These are phyloP conservation scores for Alternaria consortialis DNA, from an alignment of 2,329 filamentous ascomycete genomes.

Conservation along the genomic window DNA sequence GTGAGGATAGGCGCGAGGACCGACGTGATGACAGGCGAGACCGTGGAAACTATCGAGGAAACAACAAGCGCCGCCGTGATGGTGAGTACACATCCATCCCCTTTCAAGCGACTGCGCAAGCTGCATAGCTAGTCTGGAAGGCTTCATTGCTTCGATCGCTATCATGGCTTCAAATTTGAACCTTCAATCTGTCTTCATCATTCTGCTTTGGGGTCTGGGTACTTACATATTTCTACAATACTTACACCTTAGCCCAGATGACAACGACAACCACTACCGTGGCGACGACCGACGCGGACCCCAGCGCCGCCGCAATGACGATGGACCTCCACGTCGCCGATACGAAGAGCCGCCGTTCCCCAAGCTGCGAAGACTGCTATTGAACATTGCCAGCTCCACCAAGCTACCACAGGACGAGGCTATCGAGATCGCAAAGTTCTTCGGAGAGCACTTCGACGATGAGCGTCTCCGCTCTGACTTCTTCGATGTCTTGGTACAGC, in stretches of 20 bases:
- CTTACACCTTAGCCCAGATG: conserved; percentile 31
- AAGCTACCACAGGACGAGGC: conserved; percentile 50
- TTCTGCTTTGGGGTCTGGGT: not conserved
- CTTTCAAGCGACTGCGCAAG: not conserved
- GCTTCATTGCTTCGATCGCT: not conserved
- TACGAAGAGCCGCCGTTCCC: conserved; percentile 47
- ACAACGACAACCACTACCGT: conserved; percentile 36
- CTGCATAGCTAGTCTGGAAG: not conserved
- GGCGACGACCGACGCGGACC: conserved; percentile 44
- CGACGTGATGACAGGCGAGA: conserved; percentile 37
- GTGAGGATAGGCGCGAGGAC: conserved; percentile 39
- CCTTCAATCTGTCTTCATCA: not conserved
- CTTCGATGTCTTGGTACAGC: conserved; percentile 75
- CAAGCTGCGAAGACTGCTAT: conserved; percentile 46
- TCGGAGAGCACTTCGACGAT: conserved; percentile 81
- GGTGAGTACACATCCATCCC: conserved; percentile 29
- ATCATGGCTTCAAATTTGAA: not conserved
- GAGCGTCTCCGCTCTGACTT: conserved; percentile 78
- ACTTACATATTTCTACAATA: conserved; percentile 2
- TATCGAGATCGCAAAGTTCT: conserved; percentile 63
- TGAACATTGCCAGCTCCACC: conserved; percentile 51
- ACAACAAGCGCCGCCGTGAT: conserved; percentile 46
- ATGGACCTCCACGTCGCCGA: conserved; percentile 41
- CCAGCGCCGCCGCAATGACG: conserved; percentile 44
- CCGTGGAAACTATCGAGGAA: conserved; percentile 34